A percentile compares a stretch with the other conserved stretches of the same genome.
Conservation (phyloP, 2,329 filamentous ascomycete species). For the Aureobasidium mangrovei region DNA sequence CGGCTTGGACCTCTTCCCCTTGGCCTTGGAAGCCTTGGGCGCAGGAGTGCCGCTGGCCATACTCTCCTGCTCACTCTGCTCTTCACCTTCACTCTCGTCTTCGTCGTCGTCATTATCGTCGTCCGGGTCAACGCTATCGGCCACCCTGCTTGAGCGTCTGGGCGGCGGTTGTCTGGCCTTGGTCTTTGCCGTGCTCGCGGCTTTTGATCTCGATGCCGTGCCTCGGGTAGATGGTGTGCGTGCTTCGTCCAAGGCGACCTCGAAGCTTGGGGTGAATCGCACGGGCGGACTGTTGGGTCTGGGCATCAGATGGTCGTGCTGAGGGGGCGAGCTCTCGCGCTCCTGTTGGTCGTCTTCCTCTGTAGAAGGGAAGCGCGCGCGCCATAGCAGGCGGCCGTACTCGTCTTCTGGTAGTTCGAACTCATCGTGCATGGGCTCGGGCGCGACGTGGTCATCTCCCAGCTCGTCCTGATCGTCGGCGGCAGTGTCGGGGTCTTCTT, state of each 20-base stretch:
- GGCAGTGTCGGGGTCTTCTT: conserved; percentile 31
- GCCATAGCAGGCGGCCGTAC: conserved; percentile 37
- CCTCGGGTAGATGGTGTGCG: not conserved
- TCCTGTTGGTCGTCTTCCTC: conserved; percentile 17
- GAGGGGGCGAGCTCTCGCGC: conserved; percentile 16
- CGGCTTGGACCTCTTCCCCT: conserved; percentile 3
- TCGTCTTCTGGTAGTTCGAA: conserved; percentile 37
- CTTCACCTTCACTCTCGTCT: not conserved
- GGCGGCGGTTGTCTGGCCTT: conserved; percentile 1
- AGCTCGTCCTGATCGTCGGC: conserved; percentile 32
- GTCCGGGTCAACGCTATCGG: conserved; percentile 13
- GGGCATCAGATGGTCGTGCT: conserved; percentile 25
- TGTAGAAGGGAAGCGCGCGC: conserved; percentile 23
- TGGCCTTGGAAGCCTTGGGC: conserved; percentile 1
- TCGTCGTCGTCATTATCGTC: conserved; percentile 12
- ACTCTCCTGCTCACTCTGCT: conserved; percentile 7
- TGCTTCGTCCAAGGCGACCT: conserved; percentile 1
- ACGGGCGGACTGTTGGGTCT: conserved; percentile 24
- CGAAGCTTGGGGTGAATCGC: conserved; percentile 26
- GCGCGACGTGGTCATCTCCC: conserved; percentile 33
- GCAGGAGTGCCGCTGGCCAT: conserved; percentile 12
- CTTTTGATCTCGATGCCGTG: not conserved
- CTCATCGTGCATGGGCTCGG: conserved; percentile 18
- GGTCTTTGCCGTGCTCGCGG: not conserved
- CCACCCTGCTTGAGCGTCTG: conserved; percentile 13